Conservation (phyloP, 768 basidiomycete species). For the Hygrocybe coccinea region DNA sequence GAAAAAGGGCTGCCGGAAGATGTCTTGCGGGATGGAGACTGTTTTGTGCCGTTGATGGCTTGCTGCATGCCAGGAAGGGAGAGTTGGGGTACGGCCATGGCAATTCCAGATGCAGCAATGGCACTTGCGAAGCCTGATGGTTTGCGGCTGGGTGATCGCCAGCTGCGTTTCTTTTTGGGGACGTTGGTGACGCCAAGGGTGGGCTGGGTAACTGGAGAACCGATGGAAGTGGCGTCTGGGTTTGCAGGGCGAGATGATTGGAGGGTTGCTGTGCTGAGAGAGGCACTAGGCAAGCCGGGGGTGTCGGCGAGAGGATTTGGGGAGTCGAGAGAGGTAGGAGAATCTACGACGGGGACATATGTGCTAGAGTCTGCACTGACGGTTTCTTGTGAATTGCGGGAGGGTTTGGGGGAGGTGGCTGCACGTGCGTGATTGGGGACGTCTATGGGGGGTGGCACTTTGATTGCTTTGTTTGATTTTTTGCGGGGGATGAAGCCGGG, state of each 20-base stretch:
- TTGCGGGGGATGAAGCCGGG: constrained; percentile 14
- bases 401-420: constrained; percentile 14
- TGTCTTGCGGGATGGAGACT: constrained; percentile 15
- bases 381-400: background rate
- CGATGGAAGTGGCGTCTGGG: constrained; percentile 16
- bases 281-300: no score
- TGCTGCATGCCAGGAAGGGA: constrained; percentile 30
- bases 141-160: constrained; percentile 42
- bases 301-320: constrained; percentile 13
- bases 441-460: constrained; percentile 6
- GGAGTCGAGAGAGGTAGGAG: constrained; percentile 38
- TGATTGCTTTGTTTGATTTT: constrained; percentile 18
- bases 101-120: constrained; percentile 59
- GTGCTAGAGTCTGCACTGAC: constrained; percentile 10
- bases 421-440: constrained; percentile 13
- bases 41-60: constrained; percentile 9
- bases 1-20: constrained; percentile 6
- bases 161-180: constrained; percentile 37
- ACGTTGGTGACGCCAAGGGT: background rate
- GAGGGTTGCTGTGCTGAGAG: constrained; percentile 12
- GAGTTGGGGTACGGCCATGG: constrained; percentile 49
- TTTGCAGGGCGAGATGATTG: constrained; percentile 11
- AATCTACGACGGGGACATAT: constrained; percentile 40
- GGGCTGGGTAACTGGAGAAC: constrained; percentile 16
- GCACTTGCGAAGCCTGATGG: constrained; percentile 63